Evolutionary conservation across 176 grass and related monocot genomes (phyloP), one percentile per base, ranked within the genome.

Genomic region (Phragmites australis): DNA sequence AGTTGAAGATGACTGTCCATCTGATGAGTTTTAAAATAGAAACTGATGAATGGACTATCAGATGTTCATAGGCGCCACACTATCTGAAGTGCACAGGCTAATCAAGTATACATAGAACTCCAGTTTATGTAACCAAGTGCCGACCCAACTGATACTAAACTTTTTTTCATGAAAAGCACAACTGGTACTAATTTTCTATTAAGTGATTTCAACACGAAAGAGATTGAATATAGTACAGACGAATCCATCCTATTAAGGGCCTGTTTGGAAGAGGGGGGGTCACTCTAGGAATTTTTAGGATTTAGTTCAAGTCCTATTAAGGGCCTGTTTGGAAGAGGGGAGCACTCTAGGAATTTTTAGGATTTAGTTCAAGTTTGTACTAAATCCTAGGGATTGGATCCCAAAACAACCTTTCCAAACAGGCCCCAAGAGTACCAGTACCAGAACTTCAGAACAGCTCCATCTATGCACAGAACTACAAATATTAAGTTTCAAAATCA

Each of bases 31-130:
- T 0, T 42, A 65, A 53, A 54, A 45, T 54, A 30, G 1, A 11
- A 67, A 74, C 16, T 58, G 9, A 69, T 50, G 40, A 66, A 67
- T 37, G 12, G 14, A 57, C 29, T 25, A 32, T 16, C 39, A 9
- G 6, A 42, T 74, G 52, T 48, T 34, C 58, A 16, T 26, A 65
- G 60, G 30, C 6, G 22, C 23, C 39, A 18, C 70, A 43, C 32
- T 49, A 31, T 69, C 37, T 56, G 34, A 44, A 42, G 16, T 68
- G 14, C 5, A 53, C 48, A 52, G 1, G 31, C 10, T 51, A 39
- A 78, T 53, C 58, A 25, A 58, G 1, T 81, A 54, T 43, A 72
- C 45, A 37, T n/a, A 23, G 11, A 55, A 22, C 10, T 81, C 79
- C 16, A 34, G 8, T 60, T 59, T 70, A 68, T 23, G 21, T 16